These are phyloP conservation scores for Ophiostoma sp. DNA, from an alignment of 2,329 filamentous ascomycete genomes.

Conservation along the genomic window DNA sequence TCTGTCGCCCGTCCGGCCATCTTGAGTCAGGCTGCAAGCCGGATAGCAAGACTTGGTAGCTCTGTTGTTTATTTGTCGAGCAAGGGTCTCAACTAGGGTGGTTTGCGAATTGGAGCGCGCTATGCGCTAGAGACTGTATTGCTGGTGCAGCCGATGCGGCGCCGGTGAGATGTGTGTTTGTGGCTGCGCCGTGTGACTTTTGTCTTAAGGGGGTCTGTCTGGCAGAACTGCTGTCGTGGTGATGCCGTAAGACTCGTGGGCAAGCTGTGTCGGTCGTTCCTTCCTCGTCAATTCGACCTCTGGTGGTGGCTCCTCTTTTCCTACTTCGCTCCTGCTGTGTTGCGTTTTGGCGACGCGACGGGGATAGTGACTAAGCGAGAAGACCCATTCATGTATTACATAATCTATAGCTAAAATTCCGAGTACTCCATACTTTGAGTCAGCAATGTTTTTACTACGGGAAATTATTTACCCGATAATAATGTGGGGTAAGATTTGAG, in stretches of 20 bases:
- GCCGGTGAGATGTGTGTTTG: neutral
- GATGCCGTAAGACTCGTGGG: slow-evolving; percentile 9
- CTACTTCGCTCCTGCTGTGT: neutral
- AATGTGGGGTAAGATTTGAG: too few relatives aligned
- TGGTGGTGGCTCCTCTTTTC: slow-evolving; percentile 7
- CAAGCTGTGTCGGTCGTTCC: slow-evolving; percentile 6
- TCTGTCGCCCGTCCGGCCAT: slow-evolving; percentile 32
- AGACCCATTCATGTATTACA: neutral
- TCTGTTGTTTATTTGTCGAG: neutral
- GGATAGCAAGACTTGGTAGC: neutral
- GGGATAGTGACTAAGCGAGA: neutral
- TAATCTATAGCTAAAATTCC: too few relatives aligned
- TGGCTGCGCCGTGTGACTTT: neutral
- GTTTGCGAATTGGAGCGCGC: neutral
- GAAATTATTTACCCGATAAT: too few relatives aligned
- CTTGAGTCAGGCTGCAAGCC: neutral
- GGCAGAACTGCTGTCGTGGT: neutral
- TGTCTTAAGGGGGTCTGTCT: neutral
- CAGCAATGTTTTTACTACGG: too few relatives aligned
- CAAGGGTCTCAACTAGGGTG: neutral
- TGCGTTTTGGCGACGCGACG: slow-evolving; percentile 12
- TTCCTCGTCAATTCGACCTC: slow-evolving; percentile 8
- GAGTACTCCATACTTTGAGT: too few relatives aligned
- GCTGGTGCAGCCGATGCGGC: neutral
- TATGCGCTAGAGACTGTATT: neutral